Evolutionary conservation across 225 moss, liverwort and hornwort species (phyloP).

Genomic region (Marchantia paleacea): DNA sequence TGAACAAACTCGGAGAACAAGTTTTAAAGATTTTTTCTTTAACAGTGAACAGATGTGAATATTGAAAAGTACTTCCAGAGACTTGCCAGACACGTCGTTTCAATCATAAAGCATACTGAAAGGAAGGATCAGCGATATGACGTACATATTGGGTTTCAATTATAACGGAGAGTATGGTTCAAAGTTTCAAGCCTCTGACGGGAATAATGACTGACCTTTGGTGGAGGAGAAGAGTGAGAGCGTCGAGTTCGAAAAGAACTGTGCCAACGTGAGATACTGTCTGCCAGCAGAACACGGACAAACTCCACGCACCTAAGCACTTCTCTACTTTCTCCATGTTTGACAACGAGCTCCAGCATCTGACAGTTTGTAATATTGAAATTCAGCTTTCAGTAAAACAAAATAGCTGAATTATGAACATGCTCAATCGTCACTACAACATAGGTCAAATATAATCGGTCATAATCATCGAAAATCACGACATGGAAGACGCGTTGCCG

Average conservation of each 20-base stretch:
- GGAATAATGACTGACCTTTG: slow-evolving; percentile 40
- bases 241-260: slow-evolving; percentile 70
- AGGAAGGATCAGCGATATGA: too few relatives aligned
- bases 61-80: too few relatives aligned
- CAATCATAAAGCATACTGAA: too few relatives aligned
- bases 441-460: not conserved
- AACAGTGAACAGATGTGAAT: too few relatives aligned
- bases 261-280: slow-evolving; percentile 86
- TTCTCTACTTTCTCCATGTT: slow-evolving; percentile 55
- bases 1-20: too few relatives aligned
- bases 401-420: too few relatives aligned
- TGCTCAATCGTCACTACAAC: too few relatives aligned
- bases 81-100: too few relatives aligned
- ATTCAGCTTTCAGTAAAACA: not conserved
- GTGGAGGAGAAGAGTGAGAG: slow-evolving; percentile 54
- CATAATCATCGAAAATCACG: not conserved
- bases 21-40: too few relatives aligned
- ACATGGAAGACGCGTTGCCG: not conserved
- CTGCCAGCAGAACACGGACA: slow-evolving; percentile 80
- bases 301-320: slow-evolving; percentile 74
- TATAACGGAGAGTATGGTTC: too few relatives aligned
- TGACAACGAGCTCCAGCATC: slow-evolving; percentile 81
- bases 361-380: slow-evolving; percentile 22
- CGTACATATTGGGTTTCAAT: too few relatives aligned
- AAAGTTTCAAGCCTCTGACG: too few relatives aligned